Conservation (phyloP, 441 rosid genomes). For the Theobroma grandiflorum region DNA sequence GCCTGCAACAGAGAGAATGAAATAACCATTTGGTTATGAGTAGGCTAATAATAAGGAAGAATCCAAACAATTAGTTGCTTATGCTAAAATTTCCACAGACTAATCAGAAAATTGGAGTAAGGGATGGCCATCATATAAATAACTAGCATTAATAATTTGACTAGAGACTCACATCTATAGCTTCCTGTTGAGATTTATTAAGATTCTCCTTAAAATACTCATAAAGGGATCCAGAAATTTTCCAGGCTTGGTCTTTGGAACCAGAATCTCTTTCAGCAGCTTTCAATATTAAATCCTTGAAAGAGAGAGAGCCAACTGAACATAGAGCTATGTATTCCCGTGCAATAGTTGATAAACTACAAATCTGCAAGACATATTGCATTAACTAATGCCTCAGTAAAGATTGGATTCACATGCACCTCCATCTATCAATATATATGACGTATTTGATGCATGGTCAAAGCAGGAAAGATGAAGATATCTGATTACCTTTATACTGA, state of each 20-base stretch:
- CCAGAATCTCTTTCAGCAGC: slow-evolving; percentile 61
- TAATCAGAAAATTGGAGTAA: slow-evolving; percentile 5
- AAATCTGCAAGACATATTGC: slow-evolving; percentile 54
- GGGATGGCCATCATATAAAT: not conserved
- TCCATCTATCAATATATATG: slow-evolving; percentile 1
- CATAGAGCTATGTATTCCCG: slow-evolving; percentile 89
- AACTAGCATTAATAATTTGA: not conserved
- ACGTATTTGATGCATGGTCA: not conserved
- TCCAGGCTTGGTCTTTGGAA: slow-evolving; percentile 77
- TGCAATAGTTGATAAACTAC: slow-evolving; percentile 88
- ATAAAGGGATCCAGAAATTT: slow-evolving; percentile 69
- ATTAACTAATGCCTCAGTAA: slow-evolving; percentile 28
- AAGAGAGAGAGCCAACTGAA: slow-evolving; percentile 82
- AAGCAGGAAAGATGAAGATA: slow-evolving; percentile 15
- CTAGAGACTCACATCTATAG: slow-evolving; percentile 73
- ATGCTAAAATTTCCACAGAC: slow-evolving; percentile 1
- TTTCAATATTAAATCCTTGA: slow-evolving; percentile 82
- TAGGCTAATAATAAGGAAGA: not conserved
- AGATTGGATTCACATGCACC: slow-evolving; percentile 3
- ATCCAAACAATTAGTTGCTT: slow-evolving; percentile 14
- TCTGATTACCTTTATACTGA: slow-evolving; percentile 69
- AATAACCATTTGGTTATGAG: slow-evolving; percentile 10
- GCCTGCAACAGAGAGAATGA: slow-evolving; percentile 57
- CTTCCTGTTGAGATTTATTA: slow-evolving; percentile 83
- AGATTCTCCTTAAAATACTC: slow-evolving; percentile 69